Evolutionary conservation across 2,329 filamentous ascomycete species (phyloP).

Genomic region (Teratosphaeria gauchensis): DNA sequence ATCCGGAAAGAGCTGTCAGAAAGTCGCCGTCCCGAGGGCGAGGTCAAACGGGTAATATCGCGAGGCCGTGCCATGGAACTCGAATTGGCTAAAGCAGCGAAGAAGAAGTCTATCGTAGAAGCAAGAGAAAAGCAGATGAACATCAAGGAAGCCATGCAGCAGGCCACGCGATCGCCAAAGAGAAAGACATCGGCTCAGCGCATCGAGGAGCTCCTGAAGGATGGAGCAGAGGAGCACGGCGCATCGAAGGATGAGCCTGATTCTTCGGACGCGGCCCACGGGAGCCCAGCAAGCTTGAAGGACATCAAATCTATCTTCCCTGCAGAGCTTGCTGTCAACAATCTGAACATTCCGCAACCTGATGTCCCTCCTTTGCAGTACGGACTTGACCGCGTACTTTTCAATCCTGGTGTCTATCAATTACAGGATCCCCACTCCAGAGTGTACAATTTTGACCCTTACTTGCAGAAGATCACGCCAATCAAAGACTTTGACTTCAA

Average conservation of each 20-base stretch:
- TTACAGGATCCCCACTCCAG: slow-evolving; percentile 79
- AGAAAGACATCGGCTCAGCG: neutral
- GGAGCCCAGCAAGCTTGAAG: neutral
- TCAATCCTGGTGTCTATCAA: slow-evolving; percentile 88
- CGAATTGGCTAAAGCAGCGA: neutral
- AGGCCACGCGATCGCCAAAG: neutral
- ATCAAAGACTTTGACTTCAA: slow-evolving; percentile 86
- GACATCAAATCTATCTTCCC: slow-evolving; percentile 3
- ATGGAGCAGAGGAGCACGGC: neutral
- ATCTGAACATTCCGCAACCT: slow-evolving; percentile 26
- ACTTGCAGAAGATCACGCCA: slow-evolving; percentile 87
- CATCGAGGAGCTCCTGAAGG: neutral
- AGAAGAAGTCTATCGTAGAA: neutral
- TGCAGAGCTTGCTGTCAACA: slow-evolving; percentile 6
- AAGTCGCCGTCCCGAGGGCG: neutral
- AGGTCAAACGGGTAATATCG: neutral
- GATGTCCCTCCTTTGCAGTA: slow-evolving; percentile 58
- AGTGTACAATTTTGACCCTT: slow-evolving; percentile 96
- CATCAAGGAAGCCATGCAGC: neutral
- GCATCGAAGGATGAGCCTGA: neutral
- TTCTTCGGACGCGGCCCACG: neutral
- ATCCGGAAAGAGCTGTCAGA: neutral
- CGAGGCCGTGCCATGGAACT: no score
- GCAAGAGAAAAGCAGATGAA: neutral
- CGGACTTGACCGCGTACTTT: slow-evolving; percentile 79